Conservation (phyloP, 441 rosid genomes). For the Gossypium gossypioides region DNA sequence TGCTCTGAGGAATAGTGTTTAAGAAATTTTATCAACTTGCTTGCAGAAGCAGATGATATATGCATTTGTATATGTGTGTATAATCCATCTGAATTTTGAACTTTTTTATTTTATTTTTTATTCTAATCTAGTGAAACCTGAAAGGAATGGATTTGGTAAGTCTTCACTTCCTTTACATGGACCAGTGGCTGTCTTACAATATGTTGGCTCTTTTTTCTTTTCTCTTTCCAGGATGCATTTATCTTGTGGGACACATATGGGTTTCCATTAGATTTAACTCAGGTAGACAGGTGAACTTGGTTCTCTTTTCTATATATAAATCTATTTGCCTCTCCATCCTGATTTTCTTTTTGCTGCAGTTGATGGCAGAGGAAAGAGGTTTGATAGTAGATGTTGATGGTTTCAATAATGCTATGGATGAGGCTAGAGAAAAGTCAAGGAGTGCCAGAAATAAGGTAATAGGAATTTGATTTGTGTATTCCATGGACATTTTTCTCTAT, state of each 20-base stretch:
- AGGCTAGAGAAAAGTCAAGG: conserved; percentile 94
- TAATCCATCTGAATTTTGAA: background rate
- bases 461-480: background rate
- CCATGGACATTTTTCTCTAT: background rate
- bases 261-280: conserved; percentile 91
- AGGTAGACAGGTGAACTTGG: conserved; percentile 35
- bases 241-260: conserved; percentile 95
- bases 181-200: background rate
- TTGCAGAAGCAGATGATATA: background rate
- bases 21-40: background rate
- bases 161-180: background rate
- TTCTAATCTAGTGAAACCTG: background rate
- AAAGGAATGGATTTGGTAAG: conserved; percentile 5
- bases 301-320: background rate
- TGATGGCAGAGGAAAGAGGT: conserved; percentile 96
- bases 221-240: conserved; percentile 66
- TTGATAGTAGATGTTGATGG: conserved; percentile 72
- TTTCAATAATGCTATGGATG: conserved; percentile 74
- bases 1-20: background rate
- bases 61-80: background rate
- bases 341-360: conserved; percentile 29
- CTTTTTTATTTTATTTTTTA: background rate
- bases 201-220: conserved; percentile 15
- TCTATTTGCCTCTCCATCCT: conserved; percentile 11
- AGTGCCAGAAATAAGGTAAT: conserved; percentile 79